These are phyloP conservation scores for Plasmodium vinckei DNA, from an alignment of 169 alveolate species.

Conservation along the genomic window DNA sequence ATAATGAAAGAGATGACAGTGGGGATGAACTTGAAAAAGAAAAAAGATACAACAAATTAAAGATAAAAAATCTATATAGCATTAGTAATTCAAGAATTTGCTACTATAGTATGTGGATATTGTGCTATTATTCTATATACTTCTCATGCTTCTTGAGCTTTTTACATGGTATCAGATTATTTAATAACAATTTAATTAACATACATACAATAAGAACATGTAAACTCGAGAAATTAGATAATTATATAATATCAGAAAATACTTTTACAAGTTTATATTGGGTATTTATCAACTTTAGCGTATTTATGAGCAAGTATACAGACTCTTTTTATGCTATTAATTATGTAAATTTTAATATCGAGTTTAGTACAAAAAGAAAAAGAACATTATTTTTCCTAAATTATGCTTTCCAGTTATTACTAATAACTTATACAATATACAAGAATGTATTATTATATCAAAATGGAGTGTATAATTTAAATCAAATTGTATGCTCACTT, in stretches of 20 bases:
- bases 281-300: constrained; percentile 64
- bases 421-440: constrained; percentile 40
- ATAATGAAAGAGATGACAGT: constrained; percentile 73
- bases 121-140: constrained; percentile 62
- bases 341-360: constrained; percentile 39
- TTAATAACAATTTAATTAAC: constrained; percentile 65
- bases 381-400: constrained; percentile 34
- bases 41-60: constrained; percentile 47
- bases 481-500: constrained; percentile 63
- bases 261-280: constrained; percentile 69
- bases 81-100: constrained; percentile 59
- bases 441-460: constrained; percentile 44
- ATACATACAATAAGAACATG: constrained; percentile 74
- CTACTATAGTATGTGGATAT: constrained; percentile 68
- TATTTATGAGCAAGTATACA: constrained; percentile 69
- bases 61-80: constrained; percentile 41
- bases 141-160: constrained; percentile 68
- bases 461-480: constrained; percentile 45
- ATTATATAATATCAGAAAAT: constrained; percentile 70
- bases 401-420: constrained; percentile 47
- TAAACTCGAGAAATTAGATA: constrained; percentile 39
- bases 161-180: constrained; percentile 71
- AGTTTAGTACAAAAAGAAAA: constrained; percentile 37
- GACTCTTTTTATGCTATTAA: constrained; percentile 55
- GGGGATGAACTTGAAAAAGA: constrained; percentile 69